Conservation (phyloP, 139 green algal genomes). For the Haematococcus lacustris region DNA sequence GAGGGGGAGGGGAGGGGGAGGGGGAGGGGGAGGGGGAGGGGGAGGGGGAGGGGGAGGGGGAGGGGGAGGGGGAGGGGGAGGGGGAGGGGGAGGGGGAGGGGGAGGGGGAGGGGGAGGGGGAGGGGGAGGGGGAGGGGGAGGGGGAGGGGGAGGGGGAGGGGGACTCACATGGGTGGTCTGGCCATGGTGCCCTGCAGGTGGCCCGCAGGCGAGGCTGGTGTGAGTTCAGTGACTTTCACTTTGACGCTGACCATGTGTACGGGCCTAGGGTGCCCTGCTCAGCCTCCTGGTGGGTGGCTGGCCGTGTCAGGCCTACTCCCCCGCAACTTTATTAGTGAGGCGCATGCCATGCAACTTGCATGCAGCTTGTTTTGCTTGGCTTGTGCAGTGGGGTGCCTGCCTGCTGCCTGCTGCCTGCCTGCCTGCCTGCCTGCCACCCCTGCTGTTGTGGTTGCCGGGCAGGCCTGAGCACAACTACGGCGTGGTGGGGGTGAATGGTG, state of each 20-base stretch:
- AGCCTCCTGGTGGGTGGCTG: neutral
- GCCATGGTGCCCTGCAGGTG: slow-evolving; percentile 3
- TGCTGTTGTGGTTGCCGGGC: neutral
- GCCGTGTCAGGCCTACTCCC: too few species aligned
- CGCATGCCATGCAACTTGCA: neutral
- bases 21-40: neutral
- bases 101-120: slow-evolving; percentile 14
- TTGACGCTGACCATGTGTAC: slow-evolving; percentile 27
- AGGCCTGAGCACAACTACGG: slow-evolving; percentile 7
- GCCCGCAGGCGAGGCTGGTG: slow-evolving; percentile 24
- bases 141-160: neutral
- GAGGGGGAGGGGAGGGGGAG: too few species aligned
- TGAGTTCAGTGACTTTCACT: slow-evolving; percentile 30
- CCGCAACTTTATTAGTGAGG: too few species aligned
- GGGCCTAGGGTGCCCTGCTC: slow-evolving; percentile 1
- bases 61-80: too few species aligned
- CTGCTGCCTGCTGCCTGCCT: neutral
- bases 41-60: neutral
- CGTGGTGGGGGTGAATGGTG: neutral
- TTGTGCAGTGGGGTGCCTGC: neutral
- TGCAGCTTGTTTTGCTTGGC: neutral
- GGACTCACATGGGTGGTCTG: neutral
- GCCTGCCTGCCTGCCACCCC: neutral
- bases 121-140: neutral
- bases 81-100: neutral